phyloP scores from a whole-genome alignment of 2,329 filamentous ascomycete genomes.

The Aureobasidium pullulans region DNA sequence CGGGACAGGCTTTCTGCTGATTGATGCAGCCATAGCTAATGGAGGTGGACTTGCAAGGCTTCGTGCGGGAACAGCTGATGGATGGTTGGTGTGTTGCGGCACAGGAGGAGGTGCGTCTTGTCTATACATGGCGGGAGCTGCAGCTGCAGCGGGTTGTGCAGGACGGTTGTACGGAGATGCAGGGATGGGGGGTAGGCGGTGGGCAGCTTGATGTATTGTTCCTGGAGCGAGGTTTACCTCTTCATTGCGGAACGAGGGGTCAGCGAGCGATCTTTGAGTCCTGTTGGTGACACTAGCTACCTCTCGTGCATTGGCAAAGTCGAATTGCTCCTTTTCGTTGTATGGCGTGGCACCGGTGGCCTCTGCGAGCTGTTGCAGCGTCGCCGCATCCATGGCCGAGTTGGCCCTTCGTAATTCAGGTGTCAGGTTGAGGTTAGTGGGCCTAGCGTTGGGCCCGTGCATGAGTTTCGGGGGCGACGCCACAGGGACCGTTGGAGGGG shows the following conservation, averaged over 20 bases:
- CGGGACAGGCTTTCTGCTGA: constrained; percentile 8
- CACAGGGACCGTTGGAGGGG: constrained; percentile 62
- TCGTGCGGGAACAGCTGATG: background rate
- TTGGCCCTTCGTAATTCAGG: constrained; percentile 74
- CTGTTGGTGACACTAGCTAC: constrained; percentile 35
- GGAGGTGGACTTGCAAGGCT: background rate
- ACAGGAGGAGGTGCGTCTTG: constrained; percentile 23
- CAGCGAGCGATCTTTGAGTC: constrained; percentile 41
- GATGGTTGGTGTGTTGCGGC: constrained; percentile 21
- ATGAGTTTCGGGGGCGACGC: constrained; percentile 70
- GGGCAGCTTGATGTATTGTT: constrained; percentile 18
- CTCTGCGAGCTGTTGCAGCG: constrained; percentile 70
- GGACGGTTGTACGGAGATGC: constrained; percentile 34
- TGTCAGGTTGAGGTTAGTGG: constrained; percentile 61
- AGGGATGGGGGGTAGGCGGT: constrained; percentile 38
- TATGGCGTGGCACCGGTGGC: constrained; percentile 38
- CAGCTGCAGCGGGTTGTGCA: constrained; percentile 23
- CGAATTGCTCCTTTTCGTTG: constrained; percentile 25
- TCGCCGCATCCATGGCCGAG: constrained; percentile 74
- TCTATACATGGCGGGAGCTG: background rate
- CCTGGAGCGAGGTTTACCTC: constrained; percentile 22
- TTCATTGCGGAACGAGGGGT: constrained; percentile 49
- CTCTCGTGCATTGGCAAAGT: constrained; percentile 21
- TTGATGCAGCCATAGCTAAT: background rate
- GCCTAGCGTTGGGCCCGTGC: constrained; percentile 64